Evolutionary conservation across 441 rosid genomes (phyloP), one percentile per base, ranked within the genome.

Genomic region (Raphanus hybrid): DNA sequence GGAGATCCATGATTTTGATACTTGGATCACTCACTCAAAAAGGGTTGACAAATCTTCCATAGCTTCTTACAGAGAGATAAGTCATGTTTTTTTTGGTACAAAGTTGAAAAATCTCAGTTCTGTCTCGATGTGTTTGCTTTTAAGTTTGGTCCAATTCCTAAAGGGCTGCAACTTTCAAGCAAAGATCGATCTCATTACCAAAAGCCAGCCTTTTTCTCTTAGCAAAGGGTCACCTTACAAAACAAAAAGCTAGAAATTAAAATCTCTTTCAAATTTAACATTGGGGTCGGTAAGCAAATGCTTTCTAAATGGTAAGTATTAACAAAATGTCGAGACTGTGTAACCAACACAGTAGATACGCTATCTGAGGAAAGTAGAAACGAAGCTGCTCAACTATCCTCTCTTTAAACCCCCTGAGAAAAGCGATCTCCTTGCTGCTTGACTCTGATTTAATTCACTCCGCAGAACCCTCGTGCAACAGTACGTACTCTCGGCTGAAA

Each of bases 401-500:
- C 18, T 14, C 18, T 48, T n/a, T 12, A 43, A 4, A 3, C 1
- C 54, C 3, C 45, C 39, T 34, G 12, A 9, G 45, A 39, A 39
- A 39, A 23, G 48, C 67, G 6, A 26, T 15, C 48, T 26, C 5
- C 63, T 16, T 48, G 70, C 68, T 37, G 69, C 78, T 29, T 0
- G 18, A 11, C 35, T 43, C 59, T 50, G 58, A 66, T 16, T 71
- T 50, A 29, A 41, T 57, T 86, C 86, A 86, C 41, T 23, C 67
- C 3, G 85, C 83, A 0, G 97, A 91, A 85, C 90, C 89, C 84
- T 94, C 98, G 74, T 94, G 98, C 85, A 94, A 71, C 8, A 92
- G 76, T 60, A 92, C 98, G 34, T 94, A 92, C 75, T 94, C 98
- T 61, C 97, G 96, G 83, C 98, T 92, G 93, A 87, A 85, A 80